These are phyloP conservation scores for Boletus coccyginus DNA, from an alignment of 768 basidiomycete species.

Conservation along the genomic window DNA sequence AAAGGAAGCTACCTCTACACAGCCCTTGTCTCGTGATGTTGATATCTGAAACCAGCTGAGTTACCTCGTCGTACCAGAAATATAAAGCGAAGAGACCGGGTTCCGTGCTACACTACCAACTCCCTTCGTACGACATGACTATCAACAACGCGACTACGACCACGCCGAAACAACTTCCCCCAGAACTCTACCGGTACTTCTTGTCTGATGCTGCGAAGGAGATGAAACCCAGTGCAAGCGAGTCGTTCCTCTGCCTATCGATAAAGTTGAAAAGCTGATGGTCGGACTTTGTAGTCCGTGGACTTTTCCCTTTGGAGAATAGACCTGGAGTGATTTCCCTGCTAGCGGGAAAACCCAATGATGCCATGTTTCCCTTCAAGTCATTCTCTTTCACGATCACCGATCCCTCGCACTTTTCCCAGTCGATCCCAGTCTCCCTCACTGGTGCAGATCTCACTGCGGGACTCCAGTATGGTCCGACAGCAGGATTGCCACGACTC, in stretches of 20 bases:
- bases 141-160: neutral
- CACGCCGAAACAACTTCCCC: conserved; percentile 38
- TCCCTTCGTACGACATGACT: conserved; percentile 5
- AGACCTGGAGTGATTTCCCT: conserved; percentile 76
- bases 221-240: conserved; percentile 63
- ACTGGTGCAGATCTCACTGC: conserved; percentile 56
- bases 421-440: conserved; percentile 52
- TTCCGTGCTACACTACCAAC: neutral
- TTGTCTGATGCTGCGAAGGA: conserved; percentile 61
- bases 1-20: neutral
- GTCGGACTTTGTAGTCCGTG: conserved; percentile 49
- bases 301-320: conserved; percentile 76
- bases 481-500: conserved; percentile 64
- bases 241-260: conserved; percentile 17
- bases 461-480: conserved; percentile 77
- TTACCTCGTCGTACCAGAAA: neutral
- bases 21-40: neutral
- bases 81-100: neutral
- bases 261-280: neutral
- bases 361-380: conserved; percentile 87
- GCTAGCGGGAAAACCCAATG: conserved; percentile 90
- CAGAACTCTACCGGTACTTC: conserved; percentile 55
- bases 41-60: neutral
- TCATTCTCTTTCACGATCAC: conserved; percentile 66
- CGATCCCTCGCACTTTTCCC: conserved; percentile 43